phyloP scores from a whole-genome alignment of 345 rosid species.

The Sonneratia alba region DNA sequence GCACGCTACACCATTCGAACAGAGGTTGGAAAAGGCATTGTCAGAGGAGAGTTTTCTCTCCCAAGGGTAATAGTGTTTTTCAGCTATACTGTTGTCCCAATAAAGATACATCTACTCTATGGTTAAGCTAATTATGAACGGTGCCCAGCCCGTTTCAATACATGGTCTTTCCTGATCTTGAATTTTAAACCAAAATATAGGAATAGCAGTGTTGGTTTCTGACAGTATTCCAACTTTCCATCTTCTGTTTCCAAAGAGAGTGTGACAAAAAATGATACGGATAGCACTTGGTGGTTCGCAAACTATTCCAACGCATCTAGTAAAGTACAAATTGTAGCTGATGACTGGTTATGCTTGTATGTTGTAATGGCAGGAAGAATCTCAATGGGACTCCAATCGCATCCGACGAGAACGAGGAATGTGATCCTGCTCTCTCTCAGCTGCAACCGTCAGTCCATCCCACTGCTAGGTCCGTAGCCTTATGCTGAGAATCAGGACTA shows the following conservation, averaged over 20 bases:
- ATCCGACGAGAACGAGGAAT: constrained; percentile 43
- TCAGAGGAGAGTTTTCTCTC: constrained; percentile 48
- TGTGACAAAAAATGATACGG: neutral
- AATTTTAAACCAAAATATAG: neutral
- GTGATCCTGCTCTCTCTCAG: constrained; percentile 49
- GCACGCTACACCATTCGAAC: constrained; percentile 98
- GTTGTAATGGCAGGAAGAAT: constrained; percentile 34
- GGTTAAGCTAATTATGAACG: neutral
- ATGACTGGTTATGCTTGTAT: neutral
- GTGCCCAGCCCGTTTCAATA: neutral
- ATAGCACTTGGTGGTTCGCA: no score
- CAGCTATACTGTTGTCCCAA: neutral
- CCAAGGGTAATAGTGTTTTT: constrained; percentile 37
- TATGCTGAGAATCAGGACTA: constrained; percentile 13
- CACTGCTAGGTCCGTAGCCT: constrained; percentile 40
- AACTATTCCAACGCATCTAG: no score
- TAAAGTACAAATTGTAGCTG: neutral
- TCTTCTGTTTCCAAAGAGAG: neutral
- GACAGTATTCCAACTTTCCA: neutral
- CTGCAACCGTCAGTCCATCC: constrained; percentile 39
- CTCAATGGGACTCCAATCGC: constrained; percentile 18
- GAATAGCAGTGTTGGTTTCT: neutral
- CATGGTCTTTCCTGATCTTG: neutral
- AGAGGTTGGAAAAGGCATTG: constrained; percentile 91
- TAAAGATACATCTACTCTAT: neutral